Base-by-base conservation (phyloP, 306 rosid species). In the Sphenostylis stenocarpa region DNA sequence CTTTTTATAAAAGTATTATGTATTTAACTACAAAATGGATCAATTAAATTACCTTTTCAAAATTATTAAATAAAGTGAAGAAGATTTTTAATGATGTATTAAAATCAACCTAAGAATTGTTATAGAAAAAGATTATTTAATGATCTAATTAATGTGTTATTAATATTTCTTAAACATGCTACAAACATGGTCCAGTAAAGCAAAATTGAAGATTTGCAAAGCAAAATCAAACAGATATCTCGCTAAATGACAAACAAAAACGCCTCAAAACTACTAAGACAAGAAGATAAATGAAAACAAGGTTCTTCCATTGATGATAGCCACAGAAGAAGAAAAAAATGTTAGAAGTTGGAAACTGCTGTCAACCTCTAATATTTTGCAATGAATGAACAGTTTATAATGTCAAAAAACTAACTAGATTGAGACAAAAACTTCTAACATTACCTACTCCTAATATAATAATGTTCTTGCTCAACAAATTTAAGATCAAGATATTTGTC, bases 391-490 rank as follows among this genome's bases (percentile, higher is more conserved):
- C 44, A 38, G 56, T 58, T 26, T 28, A 34, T 34, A 28, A 28
- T 28, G 39, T 28, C 5, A 8, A 73, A 77, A 10, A 62, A 16
- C 34, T 39, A 13, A 16, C 38, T 26, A 71, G 23, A 62, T 71
- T 51, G 69, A 28, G 38, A 7, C 23, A 38, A 23, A 14, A 63
- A 72, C 79, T 77, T 63, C 84, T 77, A 64, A 33, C 33, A 51
- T 20, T 19, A 65, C 39, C 57, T 85, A 81, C 47, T 49, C 51
- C 86, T 85, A 83, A 80, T 61, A 63, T 82, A 72, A 75, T 38
- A 20, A 68, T 44, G 47, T 67, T 66, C 57, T 53, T 66, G 34
- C 16, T 38, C 55, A 76, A 65, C 67, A n/a, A 34, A 60, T 48
- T 39, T 77, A 39, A 38, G 57, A 53, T 67, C 67, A 38, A 39